A percentile compares a stretch with the other conserved stretches of the same genome.
These are phyloP conservation scores for Acer yangbiense DNA, from an alignment of 345 rosid species.

Conservation along the genomic window DNA sequence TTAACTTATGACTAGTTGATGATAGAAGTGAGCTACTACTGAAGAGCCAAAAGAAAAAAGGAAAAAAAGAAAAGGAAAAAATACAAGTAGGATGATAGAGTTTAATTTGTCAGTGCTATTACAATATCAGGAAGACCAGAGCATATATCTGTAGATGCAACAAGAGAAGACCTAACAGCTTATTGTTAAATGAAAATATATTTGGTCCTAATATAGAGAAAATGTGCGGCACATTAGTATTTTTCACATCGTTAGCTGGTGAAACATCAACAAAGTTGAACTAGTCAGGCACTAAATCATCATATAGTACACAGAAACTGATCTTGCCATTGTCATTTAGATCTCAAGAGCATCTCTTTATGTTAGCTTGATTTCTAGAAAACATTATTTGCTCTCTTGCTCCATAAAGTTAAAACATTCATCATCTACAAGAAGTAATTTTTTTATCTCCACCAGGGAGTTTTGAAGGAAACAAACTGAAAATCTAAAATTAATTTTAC, in stretches of 20 bases:
- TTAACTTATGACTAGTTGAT: background rate
- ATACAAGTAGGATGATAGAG: background rate
- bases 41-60: background rate
- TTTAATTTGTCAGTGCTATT: background rate
- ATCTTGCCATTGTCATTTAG: background rate
- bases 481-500: conserved; percentile 34
- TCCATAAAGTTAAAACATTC: background rate
- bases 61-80: background rate
- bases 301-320: background rate
- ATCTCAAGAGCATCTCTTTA: background rate
- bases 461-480: background rate
- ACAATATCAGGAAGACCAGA: background rate
- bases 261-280: conserved; percentile 11
- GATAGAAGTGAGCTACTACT: background rate
- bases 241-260: background rate
- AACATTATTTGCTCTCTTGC: background rate
- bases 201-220: background rate
- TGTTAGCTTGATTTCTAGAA: background rate
- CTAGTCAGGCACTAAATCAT: background rate
- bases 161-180: background rate
- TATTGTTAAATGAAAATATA: background rate
- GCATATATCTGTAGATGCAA: background rate
- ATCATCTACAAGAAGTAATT: conserved; percentile 3
- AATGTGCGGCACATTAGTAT: background rate
- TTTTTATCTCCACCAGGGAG: background rate